Conservation (phyloP, 2,329 filamentous ascomycete species). For the Sporothrix pallida region DNA sequence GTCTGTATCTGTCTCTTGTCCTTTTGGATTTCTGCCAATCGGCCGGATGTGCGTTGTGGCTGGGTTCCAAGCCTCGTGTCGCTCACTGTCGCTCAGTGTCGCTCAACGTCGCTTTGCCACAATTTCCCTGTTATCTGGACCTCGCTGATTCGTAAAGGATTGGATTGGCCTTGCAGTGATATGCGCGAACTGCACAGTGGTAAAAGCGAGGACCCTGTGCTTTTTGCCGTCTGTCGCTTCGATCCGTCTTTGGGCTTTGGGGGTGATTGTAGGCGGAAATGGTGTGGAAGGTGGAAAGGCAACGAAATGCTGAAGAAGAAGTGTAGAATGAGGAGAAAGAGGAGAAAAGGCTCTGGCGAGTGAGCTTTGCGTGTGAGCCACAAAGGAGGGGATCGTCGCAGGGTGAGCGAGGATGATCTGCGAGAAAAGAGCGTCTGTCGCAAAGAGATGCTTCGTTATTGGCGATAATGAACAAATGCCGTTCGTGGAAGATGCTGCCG, state of each 20-base stretch:
- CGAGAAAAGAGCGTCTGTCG: neutral
- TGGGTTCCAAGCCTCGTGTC: neutral
- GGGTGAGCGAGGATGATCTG: neutral
- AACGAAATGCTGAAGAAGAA: too few relatives aligned
- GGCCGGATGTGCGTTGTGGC: neutral
- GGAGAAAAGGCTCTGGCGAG: neutral
- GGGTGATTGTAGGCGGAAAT: neutral
- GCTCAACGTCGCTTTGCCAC: neutral
- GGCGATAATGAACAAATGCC: neutral
- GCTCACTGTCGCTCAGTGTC: neutral
- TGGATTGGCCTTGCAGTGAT: too few relatives aligned
- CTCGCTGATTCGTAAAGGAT: too few relatives aligned
- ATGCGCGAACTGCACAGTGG: neutral
- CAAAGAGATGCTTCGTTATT: neutral
- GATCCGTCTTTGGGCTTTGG: neutral
- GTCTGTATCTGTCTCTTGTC: neutral
- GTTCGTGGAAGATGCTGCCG: neutral
- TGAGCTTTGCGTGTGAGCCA: conserved; percentile 1
- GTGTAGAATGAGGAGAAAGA: too few relatives aligned
- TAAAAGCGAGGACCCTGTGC: neutral
- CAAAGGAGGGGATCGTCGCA: neutral
- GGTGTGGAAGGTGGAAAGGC: neutral
- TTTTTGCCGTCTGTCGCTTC: neutral
- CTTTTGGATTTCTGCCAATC: neutral
- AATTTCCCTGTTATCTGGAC: neutral